phyloP scores from a whole-genome alignment of 306 rosid species.

The Cotoneaster glaucophyllus region DNA sequence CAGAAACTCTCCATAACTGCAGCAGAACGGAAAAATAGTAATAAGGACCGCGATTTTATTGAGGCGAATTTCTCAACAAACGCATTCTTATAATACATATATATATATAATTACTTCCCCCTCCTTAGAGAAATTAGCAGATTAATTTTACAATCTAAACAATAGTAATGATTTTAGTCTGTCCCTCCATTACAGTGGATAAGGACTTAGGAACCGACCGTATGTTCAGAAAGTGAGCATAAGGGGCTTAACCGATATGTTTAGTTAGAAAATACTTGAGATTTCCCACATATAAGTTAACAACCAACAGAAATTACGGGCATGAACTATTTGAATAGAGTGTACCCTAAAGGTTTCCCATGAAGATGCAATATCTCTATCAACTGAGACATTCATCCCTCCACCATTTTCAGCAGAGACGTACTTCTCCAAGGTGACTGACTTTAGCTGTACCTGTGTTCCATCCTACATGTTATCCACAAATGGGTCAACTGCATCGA shows the following conservation, averaged over 20 bases:
- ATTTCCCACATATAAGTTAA: background rate
- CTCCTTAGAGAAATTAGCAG: background rate
- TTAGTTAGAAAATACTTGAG: background rate
- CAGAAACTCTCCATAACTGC: slow-evolving; percentile 81
- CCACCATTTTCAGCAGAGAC: slow-evolving; percentile 84
- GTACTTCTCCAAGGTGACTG: slow-evolving; percentile 67
- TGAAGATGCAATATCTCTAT: slow-evolving; percentile 68
- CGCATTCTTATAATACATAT: background rate
- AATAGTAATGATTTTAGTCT: background rate
- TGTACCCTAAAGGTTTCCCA: slow-evolving; percentile 88
- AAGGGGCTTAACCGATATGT: background rate
- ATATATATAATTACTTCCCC: too few relatives aligned
- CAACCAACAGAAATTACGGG: background rate
- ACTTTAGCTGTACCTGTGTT: slow-evolving; percentile 72
- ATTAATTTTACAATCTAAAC: background rate
- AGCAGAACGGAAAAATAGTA: slow-evolving; percentile 3
- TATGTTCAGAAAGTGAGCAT: background rate
- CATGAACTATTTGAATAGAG: slow-evolving; percentile 2
- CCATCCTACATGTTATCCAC: slow-evolving; percentile 59
- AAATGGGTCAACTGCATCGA: slow-evolving; percentile 10
- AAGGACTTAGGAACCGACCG: background rate
- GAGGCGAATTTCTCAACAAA: background rate
- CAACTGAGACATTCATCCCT: slow-evolving; percentile 60
- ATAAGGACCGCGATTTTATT: background rate
- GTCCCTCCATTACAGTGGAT: background rate